phyloP scores from a whole-genome alignment of 371 early-diverging fungal species.

The Mucor circinelloides region DNA sequence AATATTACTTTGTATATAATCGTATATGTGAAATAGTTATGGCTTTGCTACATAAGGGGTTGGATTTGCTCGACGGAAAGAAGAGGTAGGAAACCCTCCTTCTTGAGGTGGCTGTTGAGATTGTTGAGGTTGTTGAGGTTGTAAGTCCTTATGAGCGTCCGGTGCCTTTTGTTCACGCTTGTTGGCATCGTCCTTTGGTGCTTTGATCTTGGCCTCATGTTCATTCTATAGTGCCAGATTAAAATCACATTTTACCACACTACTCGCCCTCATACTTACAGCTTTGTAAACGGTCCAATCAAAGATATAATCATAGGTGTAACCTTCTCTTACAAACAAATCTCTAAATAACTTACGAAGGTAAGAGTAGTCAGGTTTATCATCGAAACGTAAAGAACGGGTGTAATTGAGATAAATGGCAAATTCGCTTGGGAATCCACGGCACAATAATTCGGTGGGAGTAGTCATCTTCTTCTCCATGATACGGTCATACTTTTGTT shows the following conservation, averaged over 20 bases:
- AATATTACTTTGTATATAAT: slow-evolving; percentile 4
- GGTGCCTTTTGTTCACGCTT: not conserved
- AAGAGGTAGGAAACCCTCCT: not conserved
- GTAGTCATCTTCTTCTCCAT: slow-evolving; percentile 99
- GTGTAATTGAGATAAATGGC: slow-evolving; percentile 97
- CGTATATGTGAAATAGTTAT: not conserved
- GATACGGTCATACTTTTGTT: slow-evolving; percentile 99
- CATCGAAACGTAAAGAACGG: slow-evolving; percentile 96
- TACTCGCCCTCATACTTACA: not conserved
- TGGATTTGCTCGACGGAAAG: slow-evolving; percentile 8
- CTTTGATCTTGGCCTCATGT: not conserved
- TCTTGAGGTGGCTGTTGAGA: not conserved
- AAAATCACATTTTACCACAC: not conserved
- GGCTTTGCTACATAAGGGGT: not conserved
- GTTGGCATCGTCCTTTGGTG: not conserved
- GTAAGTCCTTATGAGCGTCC: not conserved
- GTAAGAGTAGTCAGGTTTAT: slow-evolving; percentile 98
- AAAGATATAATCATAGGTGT: slow-evolving; percentile 96
- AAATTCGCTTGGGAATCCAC: slow-evolving; percentile 95
- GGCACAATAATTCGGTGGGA: slow-evolving; percentile 94
- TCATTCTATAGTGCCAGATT: not conserved
- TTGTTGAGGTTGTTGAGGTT: not conserved
- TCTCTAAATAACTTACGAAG: slow-evolving; percentile 95
- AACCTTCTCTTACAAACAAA: slow-evolving; percentile 94
- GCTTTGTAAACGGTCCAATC: slow-evolving; percentile 86